These are phyloP conservation scores for Tulasnella sp. DNA, from an alignment of 768 basidiomycete species.

Conservation along the genomic window DNA sequence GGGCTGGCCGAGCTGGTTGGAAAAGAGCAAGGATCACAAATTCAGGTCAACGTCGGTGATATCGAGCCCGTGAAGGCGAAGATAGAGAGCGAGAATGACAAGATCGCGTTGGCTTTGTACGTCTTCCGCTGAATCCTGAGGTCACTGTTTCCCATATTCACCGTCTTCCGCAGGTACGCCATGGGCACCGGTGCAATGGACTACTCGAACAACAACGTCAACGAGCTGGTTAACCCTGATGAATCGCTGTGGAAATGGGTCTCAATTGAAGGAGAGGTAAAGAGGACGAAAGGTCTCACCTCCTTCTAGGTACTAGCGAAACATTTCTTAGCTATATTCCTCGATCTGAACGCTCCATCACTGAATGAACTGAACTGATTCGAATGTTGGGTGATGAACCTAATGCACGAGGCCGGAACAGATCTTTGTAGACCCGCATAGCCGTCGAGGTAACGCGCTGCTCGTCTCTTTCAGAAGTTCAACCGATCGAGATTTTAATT, in stretches of 20 bases:
- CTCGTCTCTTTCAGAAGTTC: too few species aligned
- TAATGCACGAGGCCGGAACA: too few species aligned
- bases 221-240: constrained; percentile 12
- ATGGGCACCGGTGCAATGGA: constrained; percentile 1
- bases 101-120: not conserved
- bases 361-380: not conserved
- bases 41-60: not conserved
- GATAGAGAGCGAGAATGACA: not conserved
- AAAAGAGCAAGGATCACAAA: not conserved
- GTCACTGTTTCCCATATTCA: not conserved
- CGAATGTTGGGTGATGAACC: not conserved
- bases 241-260: constrained; percentile 8
- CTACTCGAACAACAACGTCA: not conserved
- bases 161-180: not conserved
- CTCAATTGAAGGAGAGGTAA: not conserved
- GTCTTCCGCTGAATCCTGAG: not conserved
- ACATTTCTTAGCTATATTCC: not conserved
- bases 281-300: not conserved
- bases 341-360: not conserved
- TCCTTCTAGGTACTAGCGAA: not conserved
- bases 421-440: too few species aligned
- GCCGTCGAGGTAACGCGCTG: too few species aligned
- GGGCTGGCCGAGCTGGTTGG: too few species aligned
- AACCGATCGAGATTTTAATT: too few species aligned
- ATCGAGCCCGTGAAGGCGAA: not conserved